Percentiles rank a stretch among this genome's conserved stretches.
Evolutionary conservation across 345 rosid species (phyloP).

Genomic region (Euphorbia peplus): DNA sequence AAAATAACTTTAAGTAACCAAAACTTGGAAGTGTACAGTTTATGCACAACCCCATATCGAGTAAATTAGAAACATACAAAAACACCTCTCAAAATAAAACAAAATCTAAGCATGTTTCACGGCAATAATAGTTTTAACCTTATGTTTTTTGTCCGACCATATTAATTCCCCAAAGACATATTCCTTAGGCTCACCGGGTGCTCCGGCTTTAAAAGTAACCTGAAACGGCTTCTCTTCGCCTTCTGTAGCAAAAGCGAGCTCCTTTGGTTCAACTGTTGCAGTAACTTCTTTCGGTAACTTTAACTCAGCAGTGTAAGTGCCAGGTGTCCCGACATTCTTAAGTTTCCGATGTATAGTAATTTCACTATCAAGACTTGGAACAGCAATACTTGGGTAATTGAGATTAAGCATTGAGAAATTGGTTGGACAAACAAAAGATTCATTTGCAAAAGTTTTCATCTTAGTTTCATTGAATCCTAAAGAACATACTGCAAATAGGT

Average conservation of each 20-base stretch:
- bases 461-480: slow-evolving; percentile 6
- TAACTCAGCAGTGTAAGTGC: neutral
- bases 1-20: too few species aligned
- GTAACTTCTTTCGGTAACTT: slow-evolving; percentile 3
- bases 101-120: neutral
- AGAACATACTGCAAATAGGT: slow-evolving; percentile 22
- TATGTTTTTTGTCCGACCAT: slow-evolving; percentile 18
- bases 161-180: slow-evolving; percentile 4
- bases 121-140: neutral
- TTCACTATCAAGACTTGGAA: slow-evolving; percentile 7
- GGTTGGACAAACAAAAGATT: slow-evolving; percentile 19
- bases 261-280: slow-evolving; percentile 3
- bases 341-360: neutral
- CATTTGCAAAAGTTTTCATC: neutral
- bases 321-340: slow-evolving; percentile 10
- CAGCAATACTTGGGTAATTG: slow-evolving; percentile 49
- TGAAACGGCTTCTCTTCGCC: slow-evolving; percentile 12
- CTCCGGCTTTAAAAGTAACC: neutral
- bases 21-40: too few species aligned
- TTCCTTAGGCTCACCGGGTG: neutral
- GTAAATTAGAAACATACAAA: too few species aligned
- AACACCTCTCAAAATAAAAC: too few species aligned
- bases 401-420: slow-evolving; percentile 30
- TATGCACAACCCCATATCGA: too few species aligned
- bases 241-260: neutral